Evolutionary conservation across 371 early-diverging fungal species (phyloP), one percentile per base, ranked within the genome.

Genomic region (Mucor racemosus): DNA sequence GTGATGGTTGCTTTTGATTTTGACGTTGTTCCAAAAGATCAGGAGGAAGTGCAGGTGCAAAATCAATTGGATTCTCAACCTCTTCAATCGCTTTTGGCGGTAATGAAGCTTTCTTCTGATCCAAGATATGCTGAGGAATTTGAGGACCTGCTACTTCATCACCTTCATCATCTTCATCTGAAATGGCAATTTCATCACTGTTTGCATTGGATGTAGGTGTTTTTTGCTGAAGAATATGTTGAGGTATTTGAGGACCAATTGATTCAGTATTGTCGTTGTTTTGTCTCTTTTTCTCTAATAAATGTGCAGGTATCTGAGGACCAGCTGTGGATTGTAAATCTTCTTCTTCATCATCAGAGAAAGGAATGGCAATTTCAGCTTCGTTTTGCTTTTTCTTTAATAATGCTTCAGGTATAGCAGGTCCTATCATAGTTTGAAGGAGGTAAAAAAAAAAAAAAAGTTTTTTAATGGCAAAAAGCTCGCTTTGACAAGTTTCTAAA

Each of bases 31-130:
- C 74, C 5, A 85, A 36, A 10, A 87, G 67, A 65, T 87, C 87
- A 62, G 87, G 87, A 8, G 87, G 87, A 3, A 87, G 68, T 10
- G 70, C 86, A n/a, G 87, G 87, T 7, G 81, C 77, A 78, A 74
- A 87, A 5, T 79, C 85, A 33, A 80, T 80, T 14, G 75, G 56
- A 62, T 77, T 63, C 7, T 59, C 76, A 15, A 68, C 64, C 26
- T 50, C 69, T 14, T 48, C 8, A 19, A 50, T 50, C 26, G 0
- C 19, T 63, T 72, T 40, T 60, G 63, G 44, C 66, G 64, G 13
- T 3, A 26, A 26, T 26, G 26, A 26, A 26, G 26, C 26, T 26
- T 26, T 26, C 3, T 26, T 26, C 26, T 26, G 26, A 26, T 26
- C 26, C 26, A 73, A 34, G 7, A 78, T 39, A 58, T 78, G 72